Conservation (phyloP, 2,329 filamentous ascomycete genomes). For the Aspergillus brasiliensis region DNA sequence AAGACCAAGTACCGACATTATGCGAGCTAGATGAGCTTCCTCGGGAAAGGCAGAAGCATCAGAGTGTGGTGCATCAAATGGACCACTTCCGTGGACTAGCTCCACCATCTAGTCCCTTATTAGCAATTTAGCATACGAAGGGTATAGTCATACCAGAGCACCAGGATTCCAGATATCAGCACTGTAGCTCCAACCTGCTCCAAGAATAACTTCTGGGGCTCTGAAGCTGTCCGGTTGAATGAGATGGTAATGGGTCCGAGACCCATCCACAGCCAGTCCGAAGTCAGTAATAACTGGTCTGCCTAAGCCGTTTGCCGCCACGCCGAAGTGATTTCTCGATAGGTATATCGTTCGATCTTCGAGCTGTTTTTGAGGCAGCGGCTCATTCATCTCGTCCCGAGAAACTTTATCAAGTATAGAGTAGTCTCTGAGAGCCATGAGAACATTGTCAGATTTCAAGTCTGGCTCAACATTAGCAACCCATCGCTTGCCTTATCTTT, state of each 20-base stretch:
- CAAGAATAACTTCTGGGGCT: background rate
- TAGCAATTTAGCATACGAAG: background rate
- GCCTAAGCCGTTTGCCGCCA: background rate
- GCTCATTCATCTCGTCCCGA: background rate
- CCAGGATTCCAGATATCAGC: background rate
- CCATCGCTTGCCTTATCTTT: background rate
- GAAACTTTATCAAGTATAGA: background rate
- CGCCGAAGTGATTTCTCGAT: background rate
- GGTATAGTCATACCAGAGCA: background rate
- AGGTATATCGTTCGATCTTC: background rate
- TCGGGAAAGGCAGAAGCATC: background rate
- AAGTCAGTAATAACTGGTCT: background rate
- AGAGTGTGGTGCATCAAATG: background rate
- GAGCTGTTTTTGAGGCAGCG: background rate
- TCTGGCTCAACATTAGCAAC: slow-evolving; percentile 10
- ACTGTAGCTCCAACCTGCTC: background rate
- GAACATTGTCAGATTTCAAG: background rate
- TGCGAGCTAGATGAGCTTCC: background rate
- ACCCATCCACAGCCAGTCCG: background rate
- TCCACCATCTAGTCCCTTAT: background rate
- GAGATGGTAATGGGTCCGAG: background rate
- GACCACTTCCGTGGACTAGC: background rate
- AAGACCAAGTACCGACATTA: background rate
- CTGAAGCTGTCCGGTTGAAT: background rate
- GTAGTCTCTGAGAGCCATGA: background rate